phyloP scores from a whole-genome alignment of 2,329 filamentous ascomycete species.

The Xylariomycetidae sp. region DNA sequence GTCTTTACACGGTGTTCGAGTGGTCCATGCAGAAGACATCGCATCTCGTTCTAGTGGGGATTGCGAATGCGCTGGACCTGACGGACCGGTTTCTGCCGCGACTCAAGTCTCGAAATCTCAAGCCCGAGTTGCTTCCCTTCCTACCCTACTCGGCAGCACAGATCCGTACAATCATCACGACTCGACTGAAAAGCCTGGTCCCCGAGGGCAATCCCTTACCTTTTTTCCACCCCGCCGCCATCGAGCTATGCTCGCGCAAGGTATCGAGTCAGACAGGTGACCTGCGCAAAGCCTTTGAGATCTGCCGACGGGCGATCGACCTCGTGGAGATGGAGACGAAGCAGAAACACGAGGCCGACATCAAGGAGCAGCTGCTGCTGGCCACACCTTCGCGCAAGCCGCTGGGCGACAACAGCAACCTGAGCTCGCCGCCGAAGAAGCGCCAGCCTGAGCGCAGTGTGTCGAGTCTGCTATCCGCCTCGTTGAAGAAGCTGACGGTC shows the following conservation, averaged over 20 bases:
- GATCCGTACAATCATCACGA: constrained; percentile 80
- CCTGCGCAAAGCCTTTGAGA: constrained; percentile 89
- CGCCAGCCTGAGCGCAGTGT: constrained; percentile 34
- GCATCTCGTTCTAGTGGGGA: constrained; percentile 76
- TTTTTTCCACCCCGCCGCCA: constrained; percentile 88
- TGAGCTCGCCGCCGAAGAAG: constrained; percentile 47
- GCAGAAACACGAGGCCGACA: constrained; percentile 61
- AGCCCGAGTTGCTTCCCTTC: constrained; percentile 84
- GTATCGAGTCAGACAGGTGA: constrained; percentile 92
- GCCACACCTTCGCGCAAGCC: constrained; percentile 68
- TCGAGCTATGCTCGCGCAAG: constrained; percentile 91
- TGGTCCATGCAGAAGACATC: constrained; percentile 85
- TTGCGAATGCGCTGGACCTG: constrained; percentile 91
- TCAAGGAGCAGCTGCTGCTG: constrained; percentile 49
- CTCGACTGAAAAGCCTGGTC: constrained; percentile 71
- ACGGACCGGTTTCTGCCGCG: constrained; percentile 93
- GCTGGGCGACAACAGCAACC: constrained; percentile 74
- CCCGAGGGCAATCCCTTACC: constrained; percentile 58
- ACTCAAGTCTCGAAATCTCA: constrained; percentile 86
- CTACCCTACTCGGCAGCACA: constrained; percentile 85
- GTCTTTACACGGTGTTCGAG: constrained; percentile 90
- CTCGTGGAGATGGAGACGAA: constrained; percentile 80
- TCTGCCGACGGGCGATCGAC: constrained; percentile 84
- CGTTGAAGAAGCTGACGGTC: constrained; percentile 58
- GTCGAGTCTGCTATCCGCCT: constrained; percentile 43